Evolutionary conservation across 345 rosid genomes (phyloP), one percentile per base, ranked within the genome.

Genomic region (Turnera subulata): DNA sequence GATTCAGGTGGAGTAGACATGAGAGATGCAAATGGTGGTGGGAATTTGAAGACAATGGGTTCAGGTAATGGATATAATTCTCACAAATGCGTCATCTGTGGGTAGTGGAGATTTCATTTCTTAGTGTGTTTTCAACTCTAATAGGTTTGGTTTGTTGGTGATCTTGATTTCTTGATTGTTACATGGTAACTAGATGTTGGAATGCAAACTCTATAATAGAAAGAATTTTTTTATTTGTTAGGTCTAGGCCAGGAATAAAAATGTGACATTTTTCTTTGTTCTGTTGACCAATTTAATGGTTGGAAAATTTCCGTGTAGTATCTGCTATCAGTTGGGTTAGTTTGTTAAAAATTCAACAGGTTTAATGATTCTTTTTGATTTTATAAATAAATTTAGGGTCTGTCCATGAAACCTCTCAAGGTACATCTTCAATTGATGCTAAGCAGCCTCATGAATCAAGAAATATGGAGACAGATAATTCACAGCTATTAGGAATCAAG

Each of bases 311-410:
- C n/a, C n/a, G n/a, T n/a, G n/a, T n/a, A n/a, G n/a, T n/a, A n/a
- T n/a, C n/a, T n/a, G n/a, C n/a, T n/a, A n/a, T n/a, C n/a, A n/a
- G n/a, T n/a, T n/a, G n/a, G n/a, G n/a, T n/a, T n/a, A n/a, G n/a
- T 29, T 33, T 62, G 39, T 24, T 22, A 17, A 29, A 61, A 25
- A 43, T 47, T 19, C 46, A 16, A 49, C 23, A 48, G 45, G 44
- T 39, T 54, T 32, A 32, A 25, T 56, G 37, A 45, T 58, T 39
- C 42, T 33, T 32, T 35, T 23, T 56, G 37, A 45, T 58, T 39
- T 39, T 33, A 64, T 74, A 44, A 38, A 67, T 63, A 17, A 33
- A 66, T 67, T 47, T 68, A 83, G 86, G 84, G 68, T 64, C 79
- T 76, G 71, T 60, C 59, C 74, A 65, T 62, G 75, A 67, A 55